Evolutionary conservation across 208 protist species (phyloP), one percentile per base, ranked within the genome.

Genomic region (Acanthamoeba culbertsoni): DNA sequence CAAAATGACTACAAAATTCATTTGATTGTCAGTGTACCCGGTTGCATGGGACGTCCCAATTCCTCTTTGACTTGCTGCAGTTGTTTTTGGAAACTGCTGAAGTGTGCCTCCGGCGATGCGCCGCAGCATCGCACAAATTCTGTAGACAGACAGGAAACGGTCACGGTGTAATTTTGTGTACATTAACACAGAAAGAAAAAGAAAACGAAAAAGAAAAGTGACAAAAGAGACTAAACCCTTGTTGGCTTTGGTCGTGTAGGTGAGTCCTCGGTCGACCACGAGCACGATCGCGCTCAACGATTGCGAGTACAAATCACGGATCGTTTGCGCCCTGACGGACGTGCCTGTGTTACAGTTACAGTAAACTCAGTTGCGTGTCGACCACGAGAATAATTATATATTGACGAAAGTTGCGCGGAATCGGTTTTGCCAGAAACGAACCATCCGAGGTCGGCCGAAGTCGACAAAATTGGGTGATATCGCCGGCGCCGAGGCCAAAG

Each of bases 241-340:
- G 71, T 79, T 79, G 40, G 31, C 71, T 48, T 79, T 79, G 71
- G 5, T 79, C 26, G 71, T 79, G 71, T 79, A 79, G 42, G 71
- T 79, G 7, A 79, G 42, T 3, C 71, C 71, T 28, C 71, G 71
- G n/a, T 79, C 71, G 42, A 79, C 71, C 37, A 79, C 71, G 40
- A 79, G 42, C 35, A 79, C 71, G 40, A 79, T 79, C 42, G 71
- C 71, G 10, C 33, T 45, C 40, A 79, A 42, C 16, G 71, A 45
- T 14, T 79, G 71, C 16, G 71, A 79, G 40, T 79, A 79, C 37
- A 79, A 26, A 51, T 79, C 71, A 2, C 71, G 71, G 7, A 79
- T 79, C 2, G 71, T 79, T 26, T 79, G 71, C 40, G 71, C 40
- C 40, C 71, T 16, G 40, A 51, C 71, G 23, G 71, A 79, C 68